Evolutionary conservation across 768 basidiomycete genomes (phyloP).

Genomic region (Amyloporia xantha): DNA sequence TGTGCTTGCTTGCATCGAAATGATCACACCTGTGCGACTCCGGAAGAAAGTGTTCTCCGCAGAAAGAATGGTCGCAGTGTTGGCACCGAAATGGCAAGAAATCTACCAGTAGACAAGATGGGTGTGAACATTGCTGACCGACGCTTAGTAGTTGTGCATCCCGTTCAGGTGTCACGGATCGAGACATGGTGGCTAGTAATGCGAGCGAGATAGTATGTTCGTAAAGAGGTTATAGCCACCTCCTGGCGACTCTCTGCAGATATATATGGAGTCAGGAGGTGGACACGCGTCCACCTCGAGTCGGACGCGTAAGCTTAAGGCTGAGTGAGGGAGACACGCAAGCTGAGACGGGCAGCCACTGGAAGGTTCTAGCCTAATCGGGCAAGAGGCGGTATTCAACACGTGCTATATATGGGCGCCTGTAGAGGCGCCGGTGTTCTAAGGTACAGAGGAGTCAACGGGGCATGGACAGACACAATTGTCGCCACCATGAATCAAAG

Average conservation of each 20-base stretch:
- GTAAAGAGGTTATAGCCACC: not conserved
- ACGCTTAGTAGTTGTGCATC: slow-evolving; percentile 57
- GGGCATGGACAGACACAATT: not conserved
- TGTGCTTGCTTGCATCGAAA: slow-evolving; percentile 63
- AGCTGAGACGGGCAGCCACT: slow-evolving; percentile 2
- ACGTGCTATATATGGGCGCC: not conserved
- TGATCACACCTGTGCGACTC: slow-evolving; percentile 58
- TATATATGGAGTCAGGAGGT: not conserved
- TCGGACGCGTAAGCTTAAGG: slow-evolving; percentile 14
- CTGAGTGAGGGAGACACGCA: slow-evolving; percentile 7
- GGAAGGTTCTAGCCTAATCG: slow-evolving; percentile 10
- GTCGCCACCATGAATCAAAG: not conserved
- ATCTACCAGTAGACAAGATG: slow-evolving; percentile 66
- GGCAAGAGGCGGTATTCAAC: not conserved
- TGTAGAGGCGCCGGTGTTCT: not conserved
- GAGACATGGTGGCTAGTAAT: slow-evolving; percentile 20
- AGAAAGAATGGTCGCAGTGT: slow-evolving; percentile 65
- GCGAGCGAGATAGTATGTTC: not conserved
- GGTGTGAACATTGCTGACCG: slow-evolving; percentile 65
- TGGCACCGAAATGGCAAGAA: slow-evolving; percentile 85
- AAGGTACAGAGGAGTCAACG: too few species aligned
- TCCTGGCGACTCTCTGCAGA: too few species aligned
- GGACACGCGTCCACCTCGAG: slow-evolving; percentile 25
- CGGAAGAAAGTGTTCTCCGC: slow-evolving; percentile 74
- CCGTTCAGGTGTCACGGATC: slow-evolving; percentile 27